Evolutionary conservation across 176 grass and related monocot genomes (phyloP), one percentile per base, ranked within the genome.

Genomic region (Raddia guianensis): DNA sequence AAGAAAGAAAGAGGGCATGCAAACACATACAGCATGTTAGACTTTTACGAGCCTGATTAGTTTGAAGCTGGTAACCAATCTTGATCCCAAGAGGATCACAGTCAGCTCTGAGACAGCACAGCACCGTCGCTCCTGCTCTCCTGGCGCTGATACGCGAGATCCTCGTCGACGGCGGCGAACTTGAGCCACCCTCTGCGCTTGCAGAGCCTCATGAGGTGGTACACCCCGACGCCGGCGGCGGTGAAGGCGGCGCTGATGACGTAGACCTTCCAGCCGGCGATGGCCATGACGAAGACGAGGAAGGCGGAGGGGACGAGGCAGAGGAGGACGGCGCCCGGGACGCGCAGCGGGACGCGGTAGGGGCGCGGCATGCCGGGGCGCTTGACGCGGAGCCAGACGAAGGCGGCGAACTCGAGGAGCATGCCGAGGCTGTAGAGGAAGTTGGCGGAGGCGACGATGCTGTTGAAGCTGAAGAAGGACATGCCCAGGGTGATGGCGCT

Each of bases 401-500:
- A 97, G 50, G 91, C 62, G 51, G 89, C 85, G 73, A 97, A 97
- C 83, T 97, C 94, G 69, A 97, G 86, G 57, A 97, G 90, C 94
- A 97, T 97, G 10, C 94, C 91, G 0, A 97, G 89, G 83, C 86
- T 88, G 87, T 97, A 97, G 76, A 97, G 89, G 80, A 97, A 97
- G 85, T 97, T 97, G 46, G 92, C 95, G 4, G 90, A 90, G 47
- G 90, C 80, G 12, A 97, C 77, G 78, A 97, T 94, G 85, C 66
- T 87, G 48, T 94, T n/a, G 77, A 97, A 97, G 90, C 80, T 92
- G 82, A 94, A 16, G 86, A 97, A 97, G 32, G 95, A 97, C 77
- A 94, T 85, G 80, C 73, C 83, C 46, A 92, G 79, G 48, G 86
- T 92, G 86, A 97, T 97, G 83, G 82, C 73, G 40, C 70, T 81